Evolutionary conservation across 495 filamentous ascomycete species (phyloP), one percentile per base, ranked within the genome.

Genomic region (Penicillium lagena): DNA sequence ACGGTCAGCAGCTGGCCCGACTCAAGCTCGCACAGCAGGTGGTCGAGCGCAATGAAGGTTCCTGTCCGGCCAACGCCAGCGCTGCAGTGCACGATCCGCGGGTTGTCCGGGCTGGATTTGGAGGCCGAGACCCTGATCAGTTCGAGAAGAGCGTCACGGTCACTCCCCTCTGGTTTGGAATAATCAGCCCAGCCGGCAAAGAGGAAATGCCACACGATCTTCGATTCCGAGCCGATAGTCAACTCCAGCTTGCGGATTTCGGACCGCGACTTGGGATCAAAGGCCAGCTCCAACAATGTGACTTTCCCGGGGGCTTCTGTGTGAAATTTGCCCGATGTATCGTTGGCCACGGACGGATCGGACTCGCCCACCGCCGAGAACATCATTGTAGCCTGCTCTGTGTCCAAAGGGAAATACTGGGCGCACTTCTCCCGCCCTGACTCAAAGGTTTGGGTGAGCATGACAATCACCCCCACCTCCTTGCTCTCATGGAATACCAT

Each of bases 161-260:
- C 86, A 14, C 84, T 78, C 15, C 86, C 79, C 55, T 86, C 83
- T 0, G 94, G 91, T 9, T 94, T 85, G 15, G 84, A 82, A 55
- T 93, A 95, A 65, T 99, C 93, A 30, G 93, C 89, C 93, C 94
- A 99, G 38, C 81, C 85, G 41, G 82, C 83, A 63, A 95, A 99
- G 7, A 96, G 76, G 37, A 94, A 82, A 63, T 99, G 93, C 79
- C 81, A 94, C 34, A 97, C 78, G 2, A 76, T 78, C 57, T 85
- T 89, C 30, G 81, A 75, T 43, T 81, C 68, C 22, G 77, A 75
- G 1, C 77, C 79, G 36, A 81, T 64, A 7, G 60, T 67, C 35
- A 85, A 56, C 35, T 68, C 55, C 9, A 85, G 58, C 49, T 79
- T 78, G 15, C 80, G 73, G 17, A 83, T 56, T 35, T 79, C 75